Conservation (phyloP, 1,284 basidiomycete species). For the Chalciporus sp. region DNA sequence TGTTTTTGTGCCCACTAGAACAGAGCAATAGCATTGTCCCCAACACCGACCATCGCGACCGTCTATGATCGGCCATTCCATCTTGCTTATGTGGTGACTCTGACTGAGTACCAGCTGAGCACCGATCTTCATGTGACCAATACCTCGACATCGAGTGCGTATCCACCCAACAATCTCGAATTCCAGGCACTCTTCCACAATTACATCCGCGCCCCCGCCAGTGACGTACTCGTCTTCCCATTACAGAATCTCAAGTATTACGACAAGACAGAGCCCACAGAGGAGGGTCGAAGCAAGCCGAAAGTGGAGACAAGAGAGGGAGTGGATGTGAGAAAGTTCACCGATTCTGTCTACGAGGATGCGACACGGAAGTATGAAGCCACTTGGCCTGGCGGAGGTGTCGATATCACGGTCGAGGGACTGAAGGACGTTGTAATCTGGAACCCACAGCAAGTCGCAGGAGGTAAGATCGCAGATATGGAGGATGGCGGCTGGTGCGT, state of each 20-base stretch:
- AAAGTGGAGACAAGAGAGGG: slow-evolving; percentile 64
- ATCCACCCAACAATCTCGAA: slow-evolving; percentile 51
- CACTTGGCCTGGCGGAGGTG: slow-evolving; percentile 57
- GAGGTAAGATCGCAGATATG: slow-evolving; percentile 81
- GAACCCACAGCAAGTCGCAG: slow-evolving; percentile 78
- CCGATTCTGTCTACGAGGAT: slow-evolving; percentile 77
- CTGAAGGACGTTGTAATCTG: slow-evolving; percentile 83
- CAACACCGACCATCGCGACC: slow-evolving; percentile 57
- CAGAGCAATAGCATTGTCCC: slow-evolving; percentile 53
- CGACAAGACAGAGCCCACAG: slow-evolving; percentile 73
- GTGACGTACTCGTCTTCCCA: slow-evolving; percentile 58
- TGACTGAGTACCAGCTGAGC: slow-evolving; percentile 72
- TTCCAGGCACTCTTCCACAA: slow-evolving; percentile 90
- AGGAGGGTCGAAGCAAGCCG: slow-evolving; percentile 47
- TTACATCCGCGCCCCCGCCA: slow-evolving; percentile 74
- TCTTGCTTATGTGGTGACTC: slow-evolving; percentile 78
- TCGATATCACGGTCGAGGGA: slow-evolving; percentile 60
- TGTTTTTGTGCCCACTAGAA: slow-evolving; percentile 5
- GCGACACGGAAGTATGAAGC: slow-evolving; percentile 59
- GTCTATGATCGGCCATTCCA: slow-evolving; percentile 66
- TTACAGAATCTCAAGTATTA: slow-evolving; percentile 66
- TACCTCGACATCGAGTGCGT: slow-evolving; percentile 45
- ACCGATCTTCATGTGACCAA: slow-evolving; percentile 83
- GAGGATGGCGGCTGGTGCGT: slow-evolving; percentile 82
- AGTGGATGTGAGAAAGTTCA: slow-evolving; percentile 66